These are phyloP conservation scores for Sphagnurus paluster DNA, from an alignment of 1,284 basidiomycete species.

Conservation along the genomic window DNA sequence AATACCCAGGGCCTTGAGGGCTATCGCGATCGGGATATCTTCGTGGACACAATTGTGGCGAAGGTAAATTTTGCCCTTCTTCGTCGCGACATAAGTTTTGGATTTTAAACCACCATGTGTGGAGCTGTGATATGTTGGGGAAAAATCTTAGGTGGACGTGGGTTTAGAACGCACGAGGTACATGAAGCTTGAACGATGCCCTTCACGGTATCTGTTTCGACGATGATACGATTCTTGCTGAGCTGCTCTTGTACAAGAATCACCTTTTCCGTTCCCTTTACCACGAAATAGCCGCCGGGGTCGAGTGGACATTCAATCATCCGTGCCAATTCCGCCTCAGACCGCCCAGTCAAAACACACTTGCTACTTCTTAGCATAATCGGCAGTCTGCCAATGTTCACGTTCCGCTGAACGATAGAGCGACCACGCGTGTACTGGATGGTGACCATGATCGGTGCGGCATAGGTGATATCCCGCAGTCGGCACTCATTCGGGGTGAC, in stretches of 20 bases:
- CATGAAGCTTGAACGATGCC: constrained; percentile 95
- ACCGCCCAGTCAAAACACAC: constrained; percentile 82
- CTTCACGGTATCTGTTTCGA: constrained; percentile 92
- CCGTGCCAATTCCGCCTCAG: constrained; percentile 80
- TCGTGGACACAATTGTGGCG: constrained; percentile 99
- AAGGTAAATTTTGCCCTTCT: constrained; percentile 92
- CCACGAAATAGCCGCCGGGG: constrained; percentile 98
- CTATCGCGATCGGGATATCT: constrained; percentile 95
- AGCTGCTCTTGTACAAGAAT: constrained; percentile 99
- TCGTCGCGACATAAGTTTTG: constrained; percentile 97
- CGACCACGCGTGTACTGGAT: constrained; percentile 96
- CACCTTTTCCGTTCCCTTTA: constrained; percentile 99
- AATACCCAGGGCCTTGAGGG: constrained; percentile 94
- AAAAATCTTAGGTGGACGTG: constrained; percentile 7
- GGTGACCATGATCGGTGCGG: constrained; percentile 92
- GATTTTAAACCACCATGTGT: constrained; percentile 98
- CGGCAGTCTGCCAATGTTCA: constrained; percentile 90
- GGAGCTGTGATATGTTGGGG: constrained; percentile 53
- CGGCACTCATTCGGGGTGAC: constrained; percentile 99
- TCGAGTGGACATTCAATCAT: constrained; percentile 98
- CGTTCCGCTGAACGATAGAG: constrained; percentile 85
- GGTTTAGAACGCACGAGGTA: constrained; percentile 84
- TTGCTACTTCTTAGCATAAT: constrained; percentile 98
- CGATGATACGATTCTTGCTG: constrained; percentile 99
- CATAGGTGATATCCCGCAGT: constrained; percentile 94